Evolutionary conservation across 495 filamentous ascomycete species (phyloP).

Genomic region (Penicillium nucicola): DNA sequence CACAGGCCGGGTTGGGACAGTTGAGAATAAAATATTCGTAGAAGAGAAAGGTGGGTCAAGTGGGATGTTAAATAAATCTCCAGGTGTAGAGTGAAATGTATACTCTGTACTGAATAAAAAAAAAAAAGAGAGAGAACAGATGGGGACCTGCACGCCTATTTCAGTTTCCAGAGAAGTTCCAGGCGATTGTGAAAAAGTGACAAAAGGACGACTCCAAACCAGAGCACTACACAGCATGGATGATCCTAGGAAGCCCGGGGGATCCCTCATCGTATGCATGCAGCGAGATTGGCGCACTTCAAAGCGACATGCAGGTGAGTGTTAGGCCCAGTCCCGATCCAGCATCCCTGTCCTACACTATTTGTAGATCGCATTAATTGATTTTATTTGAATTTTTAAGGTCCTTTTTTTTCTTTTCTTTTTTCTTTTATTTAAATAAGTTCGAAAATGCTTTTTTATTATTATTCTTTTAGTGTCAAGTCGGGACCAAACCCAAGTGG

Average conservation of each 20-base stretch:
- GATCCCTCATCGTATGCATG: slow-evolving; percentile 14
- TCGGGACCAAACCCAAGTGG: slow-evolving; percentile 10
- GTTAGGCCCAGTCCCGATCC: slow-evolving; percentile 7
- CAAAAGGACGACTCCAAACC: slow-evolving; percentile 7
- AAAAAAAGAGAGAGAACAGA: slow-evolving; percentile 12
- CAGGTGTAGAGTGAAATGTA: not conserved
- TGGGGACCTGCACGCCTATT: slow-evolving; percentile 14
- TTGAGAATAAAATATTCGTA: slow-evolving; percentile 28
- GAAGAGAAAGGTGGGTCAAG: slow-evolving; percentile 1
- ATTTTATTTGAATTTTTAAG: not conserved
- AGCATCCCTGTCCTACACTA: slow-evolving; percentile 15
- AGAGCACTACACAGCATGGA: slow-evolving; percentile 25
- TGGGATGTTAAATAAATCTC: slow-evolving; percentile 8
- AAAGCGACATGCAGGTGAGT: slow-evolving; percentile 8
- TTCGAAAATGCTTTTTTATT: too few species aligned
- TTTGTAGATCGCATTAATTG: slow-evolving; percentile 14
- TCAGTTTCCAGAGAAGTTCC: slow-evolving; percentile 8
- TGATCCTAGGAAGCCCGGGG: slow-evolving; percentile 31
- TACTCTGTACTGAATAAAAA: slow-evolving; percentile 5
- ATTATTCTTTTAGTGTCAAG: slow-evolving; percentile 2
- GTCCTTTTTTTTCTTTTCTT: too few species aligned
- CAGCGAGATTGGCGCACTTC: slow-evolving; percentile 12
- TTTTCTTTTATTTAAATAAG: too few species aligned
- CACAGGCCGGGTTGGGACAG: slow-evolving; percentile 18
- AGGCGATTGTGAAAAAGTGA: slow-evolving; percentile 6